Base-by-base conservation (phyloP, 371 early-diverging fungal genomes). In the Coemansia sp. region DNA sequence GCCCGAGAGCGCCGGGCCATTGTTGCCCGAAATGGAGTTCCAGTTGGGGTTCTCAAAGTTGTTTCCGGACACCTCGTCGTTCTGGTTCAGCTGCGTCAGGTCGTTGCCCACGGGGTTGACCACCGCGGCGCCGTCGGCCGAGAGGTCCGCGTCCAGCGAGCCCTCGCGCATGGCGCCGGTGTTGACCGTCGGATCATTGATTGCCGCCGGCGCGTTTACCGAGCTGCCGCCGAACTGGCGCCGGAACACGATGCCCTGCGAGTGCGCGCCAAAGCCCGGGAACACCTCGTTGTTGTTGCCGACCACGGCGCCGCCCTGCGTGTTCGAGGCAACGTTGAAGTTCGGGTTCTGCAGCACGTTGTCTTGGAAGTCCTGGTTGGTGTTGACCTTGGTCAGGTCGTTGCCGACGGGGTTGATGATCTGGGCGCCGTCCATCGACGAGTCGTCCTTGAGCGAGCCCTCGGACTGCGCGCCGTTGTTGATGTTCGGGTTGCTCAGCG, bases 1-100 rank as follows among this genome's bases (percentile, higher is more conserved):
- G 3, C 74, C 74, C n/a, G 74, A 57, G 6, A 70, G 9, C 6
- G 72, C 66, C 1, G 74, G 72, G 4, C 72, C 74, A 32, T 74
- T 56, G 49, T 64, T 65, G 12, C 39, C 29, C 5, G 50, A 40
- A 2, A 61, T 55, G 29, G 48, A 16, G 59, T 74, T 74, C 58
- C 51, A 69, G 57, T 55, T 70, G 8, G 74, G 65, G 48, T 74
- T 56, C 29, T 61, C 51, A 42, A 74, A 48, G 49, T 56, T 58
- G 47, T 70, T 74, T 1, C 58, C 74, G 9, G 60, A 31, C 31
- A 74, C 57, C 49, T 74, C 71, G 36, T 60, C 34, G 58, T 74
- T 74, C 11, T 31, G 10, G 55, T 64, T 70, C 14, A 61, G 48
- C 61, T 74, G 64, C 0, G 58, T 61, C 39, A 74, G 14, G 4